A percentile compares a stretch with the other conserved stretches of the same genome.
These are phyloP conservation scores for Stephanodiscus minutulus DNA, from an alignment of 108 stramenopile genomes.

Conservation along the genomic window DNA sequence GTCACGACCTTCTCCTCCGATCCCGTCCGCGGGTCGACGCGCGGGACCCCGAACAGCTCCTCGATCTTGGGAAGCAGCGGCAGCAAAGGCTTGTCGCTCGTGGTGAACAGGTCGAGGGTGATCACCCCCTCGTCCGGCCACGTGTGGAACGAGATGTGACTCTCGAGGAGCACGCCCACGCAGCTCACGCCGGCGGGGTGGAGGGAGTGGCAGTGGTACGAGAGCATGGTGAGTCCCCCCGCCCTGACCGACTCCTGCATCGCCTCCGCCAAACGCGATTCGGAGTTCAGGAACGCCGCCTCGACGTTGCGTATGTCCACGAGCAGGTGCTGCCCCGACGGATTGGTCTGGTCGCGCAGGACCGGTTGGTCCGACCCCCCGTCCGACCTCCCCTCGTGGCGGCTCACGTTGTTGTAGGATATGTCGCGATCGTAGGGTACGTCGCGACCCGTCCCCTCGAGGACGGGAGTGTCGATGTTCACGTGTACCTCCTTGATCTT, in stretches of 20 bases:
- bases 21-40: conserved; percentile 33
- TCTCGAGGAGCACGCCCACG: conserved; percentile 84
- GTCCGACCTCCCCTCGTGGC: background rate
- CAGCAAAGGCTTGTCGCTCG: conserved; percentile 62
- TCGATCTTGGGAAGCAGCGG: conserved; percentile 70
- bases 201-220: conserved; percentile 86
- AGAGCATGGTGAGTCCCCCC: conserved; percentile 76
- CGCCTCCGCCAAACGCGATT: conserved; percentile 64
- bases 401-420: conserved; percentile 3
- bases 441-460: conserved; percentile 37
- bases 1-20: conserved; percentile 48
- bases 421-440: conserved; percentile 23
- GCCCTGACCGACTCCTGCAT: conserved; percentile 69
- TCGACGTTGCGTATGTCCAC: conserved; percentile 81
- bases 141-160: conserved; percentile 86
- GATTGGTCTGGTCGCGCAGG: conserved; percentile 44
- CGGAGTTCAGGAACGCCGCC: conserved; percentile 75
- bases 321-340: conserved; percentile 79
- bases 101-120: conserved; percentile 85
- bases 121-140: conserved; percentile 91
- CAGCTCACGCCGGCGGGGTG: conserved; percentile 80
- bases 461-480: conserved; percentile 39
- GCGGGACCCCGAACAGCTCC: conserved; percentile 59
- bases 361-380: conserved; percentile 4
- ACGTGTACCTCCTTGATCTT: conserved; percentile 51